phyloP scores from a whole-genome alignment of 768 basidiomycete genomes.

The Mycena alexandri region DNA sequence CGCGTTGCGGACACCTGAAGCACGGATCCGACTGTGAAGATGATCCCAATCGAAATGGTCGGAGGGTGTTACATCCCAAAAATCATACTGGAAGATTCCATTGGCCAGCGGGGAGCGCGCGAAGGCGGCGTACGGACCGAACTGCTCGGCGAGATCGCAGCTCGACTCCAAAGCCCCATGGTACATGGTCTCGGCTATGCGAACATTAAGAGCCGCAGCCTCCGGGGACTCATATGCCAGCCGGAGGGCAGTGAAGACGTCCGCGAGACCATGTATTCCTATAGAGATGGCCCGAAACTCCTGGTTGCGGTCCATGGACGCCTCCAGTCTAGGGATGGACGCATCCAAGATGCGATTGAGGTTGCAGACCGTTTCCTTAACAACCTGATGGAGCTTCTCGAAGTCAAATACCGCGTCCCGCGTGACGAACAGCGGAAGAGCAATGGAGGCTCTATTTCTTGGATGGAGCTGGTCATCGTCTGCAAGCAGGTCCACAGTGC shows the following conservation, averaged over 20 bases:
- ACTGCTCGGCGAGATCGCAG: background rate
- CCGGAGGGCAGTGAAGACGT: background rate
- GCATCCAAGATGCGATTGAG: background rate
- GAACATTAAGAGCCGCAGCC: background rate
- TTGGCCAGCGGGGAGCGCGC: background rate
- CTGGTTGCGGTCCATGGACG: background rate
- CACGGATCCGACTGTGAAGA: background rate
- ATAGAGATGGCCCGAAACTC: background rate
- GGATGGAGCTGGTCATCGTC: background rate
- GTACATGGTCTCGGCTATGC: background rate
- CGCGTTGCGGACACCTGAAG: background rate
- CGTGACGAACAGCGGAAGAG: background rate
- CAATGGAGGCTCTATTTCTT: background rate
- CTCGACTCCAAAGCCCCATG: background rate
- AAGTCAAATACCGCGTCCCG: background rate
- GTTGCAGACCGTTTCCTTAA: background rate
- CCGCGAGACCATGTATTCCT: background rate
- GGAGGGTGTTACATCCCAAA: background rate
- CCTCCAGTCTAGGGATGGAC: background rate
- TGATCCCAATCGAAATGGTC: background rate
- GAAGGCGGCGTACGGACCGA: background rate
- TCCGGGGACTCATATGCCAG: background rate
- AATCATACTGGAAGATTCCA: background rate
- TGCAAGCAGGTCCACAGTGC: background rate
- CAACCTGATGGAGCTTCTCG: background rate